These are phyloP conservation scores for Blastomyces emzantsi DNA, from an alignment of 2,329 filamentous ascomycete species.

Conservation along the genomic window DNA sequence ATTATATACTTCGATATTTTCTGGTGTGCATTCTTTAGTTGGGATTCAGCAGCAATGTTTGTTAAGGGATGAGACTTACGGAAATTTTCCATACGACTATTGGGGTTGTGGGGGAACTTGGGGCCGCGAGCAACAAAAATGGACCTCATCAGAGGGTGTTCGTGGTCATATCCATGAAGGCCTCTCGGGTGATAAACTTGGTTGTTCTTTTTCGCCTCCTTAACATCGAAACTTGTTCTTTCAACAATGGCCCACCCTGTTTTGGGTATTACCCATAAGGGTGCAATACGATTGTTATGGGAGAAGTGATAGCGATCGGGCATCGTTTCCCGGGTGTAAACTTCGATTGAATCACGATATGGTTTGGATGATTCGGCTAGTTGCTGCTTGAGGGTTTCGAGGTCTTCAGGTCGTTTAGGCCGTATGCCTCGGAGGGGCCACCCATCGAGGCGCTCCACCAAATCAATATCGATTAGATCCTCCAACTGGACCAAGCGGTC, in stretches of 20 bases:
- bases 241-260: constrained; percentile 87
- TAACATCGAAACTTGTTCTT: constrained; percentile 66
- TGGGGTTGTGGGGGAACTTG: constrained; percentile 77
- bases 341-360: constrained; percentile 58
- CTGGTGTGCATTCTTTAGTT: constrained; percentile 38
- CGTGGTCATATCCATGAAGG: constrained; percentile 89
- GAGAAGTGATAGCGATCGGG: constrained; percentile 87
- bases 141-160: constrained; percentile 90
- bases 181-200: constrained; percentile 69
- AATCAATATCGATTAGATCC: constrained; percentile 66
- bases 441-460: constrained; percentile 79
- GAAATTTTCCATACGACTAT: constrained; percentile 70
- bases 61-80: constrained; percentile 50
- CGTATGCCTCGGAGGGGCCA: constrained; percentile 90
- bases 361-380: constrained; percentile 45
- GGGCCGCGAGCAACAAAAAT: constrained; percentile 90
- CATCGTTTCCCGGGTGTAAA: constrained; percentile 84
- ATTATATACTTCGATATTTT: constrained; percentile 94
- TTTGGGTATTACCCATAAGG: constrained; percentile 87
- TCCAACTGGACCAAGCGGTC: constrained; percentile 79
- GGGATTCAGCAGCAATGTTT: neutral
- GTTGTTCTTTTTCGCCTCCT: constrained; percentile 54
- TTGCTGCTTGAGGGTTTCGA: constrained; percentile 58
- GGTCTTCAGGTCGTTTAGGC: constrained; percentile 59
- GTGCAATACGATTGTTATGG: constrained; percentile 80